Percentiles rank a stretch among this genome's conserved stretches.
Conservation (phyloP, 768 basidiomycete species). For the Leccinum aurantiacum region DNA sequence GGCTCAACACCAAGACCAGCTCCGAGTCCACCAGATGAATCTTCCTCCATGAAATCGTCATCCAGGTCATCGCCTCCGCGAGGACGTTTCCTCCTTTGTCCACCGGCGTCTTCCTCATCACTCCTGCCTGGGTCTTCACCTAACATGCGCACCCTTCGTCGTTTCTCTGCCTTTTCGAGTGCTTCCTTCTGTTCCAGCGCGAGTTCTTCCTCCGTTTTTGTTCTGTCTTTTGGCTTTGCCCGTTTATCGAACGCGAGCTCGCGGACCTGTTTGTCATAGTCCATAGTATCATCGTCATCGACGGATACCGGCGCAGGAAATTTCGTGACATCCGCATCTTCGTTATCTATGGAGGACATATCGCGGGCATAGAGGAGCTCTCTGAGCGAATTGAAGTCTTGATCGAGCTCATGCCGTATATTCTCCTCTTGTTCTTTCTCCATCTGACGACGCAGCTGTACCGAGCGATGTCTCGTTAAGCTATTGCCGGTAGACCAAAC, state of each 20-base stretch:
- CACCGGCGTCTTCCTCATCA: slow-evolving; percentile 52
- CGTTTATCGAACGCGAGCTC: slow-evolving; percentile 92
- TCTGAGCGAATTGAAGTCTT: slow-evolving; percentile 80
- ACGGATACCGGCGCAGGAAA: neutral
- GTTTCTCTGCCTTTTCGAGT: slow-evolving; percentile 82
- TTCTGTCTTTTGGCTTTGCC: slow-evolving; percentile 91
- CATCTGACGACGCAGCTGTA: slow-evolving; percentile 81
- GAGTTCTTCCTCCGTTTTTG: slow-evolving; percentile 94
- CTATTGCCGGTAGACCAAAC: neutral
- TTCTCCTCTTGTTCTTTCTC: slow-evolving; percentile 84
- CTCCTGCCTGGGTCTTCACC: slow-evolving; percentile 72
- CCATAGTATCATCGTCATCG: slow-evolving; percentile 39
- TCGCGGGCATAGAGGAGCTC: slow-evolving; percentile 65
- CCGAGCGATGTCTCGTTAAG: slow-evolving; percentile 1
- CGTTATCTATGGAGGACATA: slow-evolving; percentile 43
- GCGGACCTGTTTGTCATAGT: slow-evolving; percentile 91
- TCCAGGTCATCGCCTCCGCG: slow-evolving; percentile 84
- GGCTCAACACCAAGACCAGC: slow-evolving; percentile 38
- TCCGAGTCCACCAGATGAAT: slow-evolving; percentile 35
- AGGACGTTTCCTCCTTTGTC: slow-evolving; percentile 48
- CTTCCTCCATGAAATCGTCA: slow-evolving; percentile 71
- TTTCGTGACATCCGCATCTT: slow-evolving; percentile 20
- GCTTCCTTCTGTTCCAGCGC: slow-evolving; percentile 85
- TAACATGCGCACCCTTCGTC: slow-evolving; percentile 78
- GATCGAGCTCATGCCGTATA: slow-evolving; percentile 84